A percentile compares a stretch with the other conserved stretches of the same genome.
Conservation (phyloP, 2,329 filamentous ascomycete genomes). For the Gyromitra esculenta region DNA sequence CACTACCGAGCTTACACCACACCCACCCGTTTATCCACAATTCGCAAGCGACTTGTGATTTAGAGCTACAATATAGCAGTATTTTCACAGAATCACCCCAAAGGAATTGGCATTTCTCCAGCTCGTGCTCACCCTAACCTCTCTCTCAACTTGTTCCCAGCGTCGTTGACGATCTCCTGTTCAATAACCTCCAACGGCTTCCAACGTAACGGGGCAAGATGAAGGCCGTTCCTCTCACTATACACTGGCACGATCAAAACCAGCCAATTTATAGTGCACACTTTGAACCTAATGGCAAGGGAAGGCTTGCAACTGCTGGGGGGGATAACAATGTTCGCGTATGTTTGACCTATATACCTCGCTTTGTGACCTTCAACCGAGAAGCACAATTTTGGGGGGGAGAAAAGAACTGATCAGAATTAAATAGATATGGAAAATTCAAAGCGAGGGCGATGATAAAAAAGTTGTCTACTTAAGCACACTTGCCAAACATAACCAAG, state of each 20-base stretch:
- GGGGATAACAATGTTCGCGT: constrained; percentile 97
- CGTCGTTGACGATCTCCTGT: constrained; percentile 38
- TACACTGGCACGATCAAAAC: constrained; percentile 99
- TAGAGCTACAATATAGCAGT: constrained; percentile 10
- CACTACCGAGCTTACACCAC: constrained; percentile 33
- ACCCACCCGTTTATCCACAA: constrained; percentile 35
- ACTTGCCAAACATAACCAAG: constrained; percentile 91
- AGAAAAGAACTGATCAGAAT: constrained; percentile 35
- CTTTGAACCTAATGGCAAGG: constrained; percentile 92
- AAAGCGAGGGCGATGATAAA: constrained; percentile 82
- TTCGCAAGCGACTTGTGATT: constrained; percentile 18
- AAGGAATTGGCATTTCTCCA: constrained; percentile 35
- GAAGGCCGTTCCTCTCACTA: constrained; percentile 95
- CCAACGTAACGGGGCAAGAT: constrained; percentile 42
- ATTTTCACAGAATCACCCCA: constrained; percentile 7
- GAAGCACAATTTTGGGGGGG: constrained; percentile 1
- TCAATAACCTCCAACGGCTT: constrained; percentile 35
- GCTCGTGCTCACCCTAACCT: constrained; percentile 12
- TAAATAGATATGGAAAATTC: constrained; percentile 85
- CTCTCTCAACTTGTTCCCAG: constrained; percentile 22
- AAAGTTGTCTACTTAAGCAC: constrained; percentile 93
- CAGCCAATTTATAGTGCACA: constrained; percentile 96
- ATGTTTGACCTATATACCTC: constrained; percentile 61
- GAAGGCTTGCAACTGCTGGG: constrained; percentile 89
- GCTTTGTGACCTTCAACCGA: constrained; percentile 15